These are phyloP conservation scores for Hydnomerulius pinastri DNA, from an alignment of 768 basidiomycete genomes.

Conservation along the genomic window DNA sequence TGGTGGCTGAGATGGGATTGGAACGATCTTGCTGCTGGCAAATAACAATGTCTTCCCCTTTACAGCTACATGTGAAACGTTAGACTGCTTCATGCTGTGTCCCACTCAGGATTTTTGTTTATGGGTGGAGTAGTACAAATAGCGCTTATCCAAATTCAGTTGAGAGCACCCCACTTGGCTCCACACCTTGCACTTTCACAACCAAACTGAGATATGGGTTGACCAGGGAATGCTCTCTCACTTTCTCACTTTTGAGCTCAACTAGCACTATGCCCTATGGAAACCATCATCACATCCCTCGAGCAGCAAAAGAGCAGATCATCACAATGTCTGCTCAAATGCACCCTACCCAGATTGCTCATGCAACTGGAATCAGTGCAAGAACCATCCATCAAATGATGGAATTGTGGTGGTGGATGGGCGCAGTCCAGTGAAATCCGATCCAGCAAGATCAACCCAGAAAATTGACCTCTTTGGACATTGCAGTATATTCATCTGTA, in stretches of 20 bases:
- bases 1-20: slow-evolving; percentile 20
- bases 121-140: too few species aligned
- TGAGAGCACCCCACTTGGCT: too few species aligned
- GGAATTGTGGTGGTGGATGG: neutral
- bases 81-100: neutral
- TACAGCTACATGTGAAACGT: too few species aligned
- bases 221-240: too few species aligned
- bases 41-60: slow-evolving; percentile 38
- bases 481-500: too few species aligned
- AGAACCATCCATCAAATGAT: neutral
- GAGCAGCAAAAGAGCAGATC: slow-evolving; percentile 1
- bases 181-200: too few species aligned
- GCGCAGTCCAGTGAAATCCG: too few species aligned
- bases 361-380: slow-evolving; percentile 1
- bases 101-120: neutral
- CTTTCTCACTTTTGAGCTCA: neutral
- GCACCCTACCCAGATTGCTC: neutral
- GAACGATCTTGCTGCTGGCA: slow-evolving; percentile 26
- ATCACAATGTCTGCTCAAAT: slow-evolving; percentile 2
- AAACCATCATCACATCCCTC: slow-evolving; percentile 1
- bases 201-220: too few species aligned
- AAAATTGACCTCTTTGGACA: too few species aligned
- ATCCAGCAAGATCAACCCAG: too few species aligned
- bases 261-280: neutral
- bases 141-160: too few species aligned